Base-by-base conservation (phyloP, 768 basidiomycete species). In the Trametes gibbosa region DNA sequence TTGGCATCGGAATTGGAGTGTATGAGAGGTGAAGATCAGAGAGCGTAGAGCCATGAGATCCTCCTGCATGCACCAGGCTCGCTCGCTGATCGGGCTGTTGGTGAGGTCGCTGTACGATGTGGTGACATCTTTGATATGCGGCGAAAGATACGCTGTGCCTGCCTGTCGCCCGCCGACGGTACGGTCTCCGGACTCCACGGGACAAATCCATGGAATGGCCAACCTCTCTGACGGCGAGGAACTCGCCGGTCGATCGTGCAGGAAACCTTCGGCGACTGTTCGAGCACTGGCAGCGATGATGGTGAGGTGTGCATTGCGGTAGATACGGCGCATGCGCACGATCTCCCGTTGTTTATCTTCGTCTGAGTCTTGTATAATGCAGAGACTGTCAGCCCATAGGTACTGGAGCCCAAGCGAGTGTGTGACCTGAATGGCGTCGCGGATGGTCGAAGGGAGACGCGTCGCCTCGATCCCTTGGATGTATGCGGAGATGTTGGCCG, bases 301-400 rank as follows among this genome's bases (percentile, higher is more conserved):
- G 14, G 55, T 62, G 47, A 62, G 35, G 49, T 42, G 39, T 2
- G 61, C 61, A 21, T 58, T 35, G 5, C 46, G 37, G 47, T 34
- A 62, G 14, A 56, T 57, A 8, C 34, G 13, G 4, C 48, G 39
- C 27, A 60, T 49, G 10, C 17, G 39, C 16, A 41, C 46, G 24
- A 60, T 27, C 47, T 60, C 58, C 21, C 32, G 52, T 16, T 29
- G 25, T 25, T 43, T 56, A 49, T 63, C 62, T 10, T 49, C 57
- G 5, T 29, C 23, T 9, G 47, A 50, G 41, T 63, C 62, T 24
- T 63, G 62, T 10, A 63, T 5, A 42, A 63, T 59, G 42, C 62
- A 63, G 8, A 63, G 29, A 6, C 56, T 43, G 35, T 63, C 57
- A 4, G 59, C 53, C 62, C 62, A 63, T 1, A 63, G 52, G 34